Evolutionary conservation across 805 yeast genomes (phyloP), one percentile per base, ranked within the genome.

Genomic region (Wickerhamomyces mucosus): DNA sequence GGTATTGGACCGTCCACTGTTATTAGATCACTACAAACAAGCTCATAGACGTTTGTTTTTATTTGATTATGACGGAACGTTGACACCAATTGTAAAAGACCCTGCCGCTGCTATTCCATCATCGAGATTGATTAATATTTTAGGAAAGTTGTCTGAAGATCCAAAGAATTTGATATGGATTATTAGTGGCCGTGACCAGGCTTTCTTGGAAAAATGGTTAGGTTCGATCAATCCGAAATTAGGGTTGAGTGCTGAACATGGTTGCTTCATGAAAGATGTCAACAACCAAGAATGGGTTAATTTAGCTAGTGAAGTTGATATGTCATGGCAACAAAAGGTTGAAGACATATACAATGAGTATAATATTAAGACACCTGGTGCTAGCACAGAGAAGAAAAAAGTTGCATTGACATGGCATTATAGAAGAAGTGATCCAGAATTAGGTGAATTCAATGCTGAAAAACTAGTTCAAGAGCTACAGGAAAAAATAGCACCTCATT

Each of bases 41-140:
- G 74, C 96, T 0, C 39, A 70, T 21, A 69, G 80, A 45, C 69
- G 97, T 39, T 58, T 92, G 36, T 85, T 92, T 46, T 56, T 92
- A 45, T 88, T 92, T 58, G 99, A 92, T 58, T 92, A 92, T 53
- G 99, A 92, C 53, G 99, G 99, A 18, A 92, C 99, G 2, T 65
- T 92, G 43, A 85, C 98, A 0, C 97, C 97, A 11, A 92, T 92
- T 50, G 98, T 92, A 4, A 71, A 75, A 24, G 97, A 92, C 46
- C 99, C 99, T 2, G 85, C 89, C n/a, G 96, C 97, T 0, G 98
- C 98, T 0, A 81, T 92, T 26, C 98, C 99, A 3, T 76, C 95
- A 1, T 75, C 78, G 4, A 67, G 79, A 42, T 63, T 92, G 27
- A 65, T 72, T 33, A 56, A 63, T 7, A 72, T 80, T 10, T 56